phyloP scores from a whole-genome alignment of 78 protist species.

The Cavenderia fasciculata region DNA sequence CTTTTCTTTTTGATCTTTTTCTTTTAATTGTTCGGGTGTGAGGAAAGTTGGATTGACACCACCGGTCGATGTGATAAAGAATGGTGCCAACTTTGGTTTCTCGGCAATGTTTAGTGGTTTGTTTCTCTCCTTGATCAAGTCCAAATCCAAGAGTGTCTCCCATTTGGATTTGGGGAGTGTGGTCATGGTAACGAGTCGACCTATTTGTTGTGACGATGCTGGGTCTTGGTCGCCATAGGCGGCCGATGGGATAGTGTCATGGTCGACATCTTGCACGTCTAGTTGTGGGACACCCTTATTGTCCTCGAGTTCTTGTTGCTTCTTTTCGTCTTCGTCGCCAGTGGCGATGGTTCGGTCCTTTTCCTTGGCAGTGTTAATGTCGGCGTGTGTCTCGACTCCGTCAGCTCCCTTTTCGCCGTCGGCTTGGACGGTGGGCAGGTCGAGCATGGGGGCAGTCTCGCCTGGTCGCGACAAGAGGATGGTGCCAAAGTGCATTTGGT shows the following conservation, averaged over 20 bases:
- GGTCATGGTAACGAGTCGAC: conserved; percentile 27
- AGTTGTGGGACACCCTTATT: background rate
- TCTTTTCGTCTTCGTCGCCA: conserved; percentile 12
- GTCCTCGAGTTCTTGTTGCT: conserved; percentile 6
- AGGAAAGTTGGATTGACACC: conserved; percentile 72
- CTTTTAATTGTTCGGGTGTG: background rate
- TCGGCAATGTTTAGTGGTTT: conserved; percentile 31
- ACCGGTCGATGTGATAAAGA: conserved; percentile 67
- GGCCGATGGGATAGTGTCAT: background rate
- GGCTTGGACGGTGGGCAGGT: background rate
- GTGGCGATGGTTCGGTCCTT: background rate
- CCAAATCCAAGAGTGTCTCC: conserved; percentile 73
- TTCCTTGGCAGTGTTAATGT: background rate
- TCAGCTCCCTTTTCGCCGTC: background rate
- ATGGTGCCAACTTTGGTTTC: conserved; percentile 78
- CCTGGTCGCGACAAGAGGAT: background rate
- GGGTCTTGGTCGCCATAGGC: background rate
- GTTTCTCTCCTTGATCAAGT: conserved; percentile 76
- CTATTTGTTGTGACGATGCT: conserved; percentile 15
- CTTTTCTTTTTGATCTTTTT: background rate
- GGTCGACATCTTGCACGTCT: conserved; percentile 4
- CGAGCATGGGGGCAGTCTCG: background rate
- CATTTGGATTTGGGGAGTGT: conserved; percentile 59
- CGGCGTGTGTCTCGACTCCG: background rate
- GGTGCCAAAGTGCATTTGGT: conserved; percentile 73